Evolutionary conservation across 345 rosid genomes (phyloP).

Genomic region (Aegle marmelos): DNA sequence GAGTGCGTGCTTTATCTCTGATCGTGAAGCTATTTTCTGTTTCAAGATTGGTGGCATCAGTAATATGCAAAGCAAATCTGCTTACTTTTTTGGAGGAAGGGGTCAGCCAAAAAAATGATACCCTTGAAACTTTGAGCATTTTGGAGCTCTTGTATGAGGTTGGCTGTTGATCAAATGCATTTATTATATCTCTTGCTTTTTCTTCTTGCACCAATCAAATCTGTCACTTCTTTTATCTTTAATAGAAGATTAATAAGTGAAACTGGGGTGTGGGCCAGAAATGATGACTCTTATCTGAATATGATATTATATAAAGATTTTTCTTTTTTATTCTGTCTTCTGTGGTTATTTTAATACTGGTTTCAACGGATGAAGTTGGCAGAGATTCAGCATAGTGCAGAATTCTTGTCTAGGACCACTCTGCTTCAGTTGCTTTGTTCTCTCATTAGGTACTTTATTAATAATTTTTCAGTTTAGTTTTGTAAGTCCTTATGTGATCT

Average conservation of each 20-base stretch:
- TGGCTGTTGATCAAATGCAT: conserved; percentile 18
- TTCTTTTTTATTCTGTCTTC: background rate
- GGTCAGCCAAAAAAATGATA: conserved; percentile 55
- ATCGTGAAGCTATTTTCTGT: conserved; percentile 86
- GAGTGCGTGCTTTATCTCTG: conserved; percentile 69
- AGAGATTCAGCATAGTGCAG: conserved; percentile 68
- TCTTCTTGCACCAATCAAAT: background rate
- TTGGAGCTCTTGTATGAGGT: conserved; percentile 93
- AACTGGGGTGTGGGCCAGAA: background rate
- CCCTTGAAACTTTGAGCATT: conserved; percentile 59
- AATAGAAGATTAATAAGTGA: background rate
- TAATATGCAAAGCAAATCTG: conserved; percentile 52
- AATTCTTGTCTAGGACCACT: conserved; percentile 62
- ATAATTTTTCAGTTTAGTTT: background rate
- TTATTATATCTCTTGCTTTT: background rate
- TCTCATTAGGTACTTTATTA: conserved; percentile 54
- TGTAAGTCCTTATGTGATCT: background rate
- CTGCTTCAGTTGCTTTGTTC: conserved; percentile 68
- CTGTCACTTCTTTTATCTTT: background rate
- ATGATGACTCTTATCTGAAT: background rate
- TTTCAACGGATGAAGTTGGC: conserved; percentile 52
- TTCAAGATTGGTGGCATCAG: conserved; percentile 69
- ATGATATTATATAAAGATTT: background rate
- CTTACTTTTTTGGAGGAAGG: conserved; percentile 77
- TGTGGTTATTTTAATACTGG: background rate